Evolutionary conservation across 768 basidiomycete species (phyloP), one percentile per base, ranked within the genome.

Genomic region (Suillus cothurnatus): DNA sequence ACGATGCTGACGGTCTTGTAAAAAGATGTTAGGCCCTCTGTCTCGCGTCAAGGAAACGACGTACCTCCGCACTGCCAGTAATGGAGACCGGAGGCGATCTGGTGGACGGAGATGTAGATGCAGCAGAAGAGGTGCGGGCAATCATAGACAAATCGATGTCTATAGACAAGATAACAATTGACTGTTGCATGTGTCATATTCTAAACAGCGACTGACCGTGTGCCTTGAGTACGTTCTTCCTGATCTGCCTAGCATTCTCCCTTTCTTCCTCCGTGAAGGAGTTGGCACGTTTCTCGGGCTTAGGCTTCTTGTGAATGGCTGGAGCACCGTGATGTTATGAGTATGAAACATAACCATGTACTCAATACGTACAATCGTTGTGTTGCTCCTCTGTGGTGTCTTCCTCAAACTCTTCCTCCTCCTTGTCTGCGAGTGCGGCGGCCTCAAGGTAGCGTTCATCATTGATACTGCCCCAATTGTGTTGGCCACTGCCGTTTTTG

Each of bases 381-480:
- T 56, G 39, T 67, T 69, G 64, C 47, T 50, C 38, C 62, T 68
- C 64, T 66, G 68, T 31, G 28, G 56, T 67, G 62, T 76, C 68
- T 31, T 78, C 79, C 41, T 77, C 74, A 38, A 80, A 70, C 21
- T 84, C 83, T n/a, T 73, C 71, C 55, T 80, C 71, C 50, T 80
- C 79, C 72, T 87, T 87, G 77, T 93, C 93, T 26, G 79, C 80
- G 50, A 83, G 63, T 1, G 87, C 90, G 43, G 82, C 84, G 31
- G 75, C 73, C 77, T 91, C 92, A 69, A 85, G 81, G 66, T 85
- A 81, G 47, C 76, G 78, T 79, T 94, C 91, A 70, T 92, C 81
- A 3, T 77, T 78, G 67, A 92, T 75, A 63, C 83, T 85, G 65
- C 94, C 94, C 94, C 94, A 97, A 80, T 93, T 94, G 79, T 95